phyloP scores from a whole-genome alignment of 106 monocot genomes.

The Chionographis japonica region DNA sequence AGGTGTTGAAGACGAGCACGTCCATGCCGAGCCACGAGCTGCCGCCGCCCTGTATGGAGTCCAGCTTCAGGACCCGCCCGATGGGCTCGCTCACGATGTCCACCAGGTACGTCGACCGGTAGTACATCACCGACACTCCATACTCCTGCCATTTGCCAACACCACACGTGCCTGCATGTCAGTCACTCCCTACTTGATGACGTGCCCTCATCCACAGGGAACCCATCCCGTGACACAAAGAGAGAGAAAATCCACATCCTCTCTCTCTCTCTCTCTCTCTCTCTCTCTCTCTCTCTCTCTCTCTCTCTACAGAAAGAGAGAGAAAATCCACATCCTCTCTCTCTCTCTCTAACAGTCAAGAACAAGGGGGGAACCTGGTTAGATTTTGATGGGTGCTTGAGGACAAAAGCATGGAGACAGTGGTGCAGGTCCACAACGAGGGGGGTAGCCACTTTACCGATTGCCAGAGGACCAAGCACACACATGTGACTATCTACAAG shows the following conservation, averaged over 20 bases:
- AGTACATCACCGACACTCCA: slow-evolving; percentile 50
- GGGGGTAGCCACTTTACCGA: no score
- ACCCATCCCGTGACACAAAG: not conserved
- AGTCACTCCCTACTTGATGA: not conserved
- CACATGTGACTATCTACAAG: no score
- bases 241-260: no score
- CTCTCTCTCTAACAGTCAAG: no score
- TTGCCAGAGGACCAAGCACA: no score
- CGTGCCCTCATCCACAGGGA: not conserved
- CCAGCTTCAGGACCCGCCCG: slow-evolving; percentile 52
- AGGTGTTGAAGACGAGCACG: slow-evolving; percentile 56
- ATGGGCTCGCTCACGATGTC: slow-evolving; percentile 35
- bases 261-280: no score
- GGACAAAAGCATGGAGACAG: no score
- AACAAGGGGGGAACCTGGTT: no score
- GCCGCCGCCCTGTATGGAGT: slow-evolving; percentile 36
- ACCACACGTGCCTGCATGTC: not conserved
- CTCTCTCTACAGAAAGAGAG: not conserved
- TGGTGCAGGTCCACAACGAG: no score
- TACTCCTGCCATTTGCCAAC: slow-evolving; percentile 34
- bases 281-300: no score
- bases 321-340: no score
- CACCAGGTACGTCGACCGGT: slow-evolving; percentile 46
- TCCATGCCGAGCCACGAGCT: slow-evolving; percentile 38
- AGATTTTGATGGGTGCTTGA: no score